Evolutionary conservation across 2,329 filamentous ascomycete species (phyloP), one percentile per base, ranked within the genome.

Genomic region (Cordyceps farinosa): DNA sequence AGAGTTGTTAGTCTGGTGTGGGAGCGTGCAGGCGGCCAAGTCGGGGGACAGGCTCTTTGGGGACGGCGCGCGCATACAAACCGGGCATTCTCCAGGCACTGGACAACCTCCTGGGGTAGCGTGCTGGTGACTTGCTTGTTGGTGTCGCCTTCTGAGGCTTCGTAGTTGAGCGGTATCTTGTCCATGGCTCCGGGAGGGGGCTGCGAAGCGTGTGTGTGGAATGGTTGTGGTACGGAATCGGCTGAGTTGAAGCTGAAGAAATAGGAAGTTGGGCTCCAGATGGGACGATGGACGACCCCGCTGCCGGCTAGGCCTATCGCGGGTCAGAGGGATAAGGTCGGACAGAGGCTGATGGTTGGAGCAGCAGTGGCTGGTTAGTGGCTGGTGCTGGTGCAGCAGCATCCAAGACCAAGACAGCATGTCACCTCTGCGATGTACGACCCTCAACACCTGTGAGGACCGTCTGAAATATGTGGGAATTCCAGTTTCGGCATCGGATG

Each of bases 71-170:
- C 61, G 79, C 84, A 70, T 85, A 97, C 92, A 79, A 97, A 99
- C 70, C 94, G 89, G 56, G 94, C 92, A 79, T 97, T 98, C 74
- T 96, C 89, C 30, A 99, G 86, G 73, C 93, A 97, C 71, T 92
- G 88, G 13, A 95, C 84, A 29, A 98, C 95, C 76, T 97, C 93
- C 4, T 83, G 80, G 0, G 95, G 95, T 2, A 98, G 84, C 9
- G 84, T 84, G 64, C 83, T 82, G 44, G 90, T 88, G 64, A 85
- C 76, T 74, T 88, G 86, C 66, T 88, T 89, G 75, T 92, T 82
- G 51, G 87, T 91, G 62, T 89, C 83, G 67, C 88, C 88, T 58
- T 88, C 86, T 7, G 90, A 93, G 64, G 89, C 84, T 75, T 92
- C 88, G 74, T 90, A 89, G 72, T 87, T 90, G 66, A 92, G 83